Conservation (phyloP, 805 yeast genomes). For the Metschnikowia matae region DNA sequence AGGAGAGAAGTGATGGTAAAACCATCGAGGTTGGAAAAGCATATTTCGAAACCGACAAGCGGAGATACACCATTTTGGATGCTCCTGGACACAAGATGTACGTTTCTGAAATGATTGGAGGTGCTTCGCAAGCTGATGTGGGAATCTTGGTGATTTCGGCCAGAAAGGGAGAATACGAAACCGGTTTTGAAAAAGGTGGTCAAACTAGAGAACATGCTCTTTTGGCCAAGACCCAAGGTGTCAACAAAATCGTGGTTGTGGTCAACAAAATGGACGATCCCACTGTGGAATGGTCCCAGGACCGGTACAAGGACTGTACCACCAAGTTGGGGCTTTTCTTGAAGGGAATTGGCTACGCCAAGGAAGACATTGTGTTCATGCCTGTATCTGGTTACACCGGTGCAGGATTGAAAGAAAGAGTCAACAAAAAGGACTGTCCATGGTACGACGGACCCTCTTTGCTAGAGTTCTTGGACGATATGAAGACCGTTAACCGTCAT, state of each 20-base stretch:
- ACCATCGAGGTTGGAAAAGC: constrained; percentile 99
- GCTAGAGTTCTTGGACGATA: constrained; percentile 80
- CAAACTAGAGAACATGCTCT: constrained; percentile 98
- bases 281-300: constrained; percentile 93
- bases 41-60: constrained; percentile 93
- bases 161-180: constrained; percentile 98
- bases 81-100: constrained; percentile 99
- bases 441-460: constrained; percentile 95
- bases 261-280: constrained; percentile 99
- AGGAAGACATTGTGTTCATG: constrained; percentile 85
- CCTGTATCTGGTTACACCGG: constrained; percentile 99
- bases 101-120: constrained; percentile 99
- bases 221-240: constrained; percentile 97
- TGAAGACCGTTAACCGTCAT: constrained; percentile 80
- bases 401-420: constrained; percentile 89
- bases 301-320: constrained; percentile 94
- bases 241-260: constrained; percentile 86
- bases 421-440: constrained; percentile 66
- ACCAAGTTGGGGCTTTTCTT: constrained; percentile 72
- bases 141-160: constrained; percentile 97
- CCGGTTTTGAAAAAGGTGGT: constrained; percentile 98
- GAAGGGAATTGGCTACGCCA: constrained; percentile 84
- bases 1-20: constrained; percentile 98
- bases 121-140: constrained; percentile 99
- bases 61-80: constrained; percentile 96